These are phyloP conservation scores for Anthoceros angustus DNA, from an alignment of 225 moss, liverwort and hornwort genomes.

Conservation along the genomic window DNA sequence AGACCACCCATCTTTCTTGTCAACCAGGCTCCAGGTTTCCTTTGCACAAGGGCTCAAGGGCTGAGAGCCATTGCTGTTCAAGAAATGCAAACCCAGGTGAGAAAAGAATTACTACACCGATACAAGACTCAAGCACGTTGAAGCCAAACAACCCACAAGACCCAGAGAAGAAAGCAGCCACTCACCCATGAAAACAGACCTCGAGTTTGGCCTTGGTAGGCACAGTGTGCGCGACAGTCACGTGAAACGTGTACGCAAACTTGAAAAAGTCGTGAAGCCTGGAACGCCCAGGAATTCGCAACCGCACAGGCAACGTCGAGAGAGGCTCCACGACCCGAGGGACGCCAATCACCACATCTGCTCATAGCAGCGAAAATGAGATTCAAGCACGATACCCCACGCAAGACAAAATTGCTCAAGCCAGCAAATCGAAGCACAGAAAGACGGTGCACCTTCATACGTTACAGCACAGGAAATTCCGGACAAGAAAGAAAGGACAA, in stretches of 20 bases:
- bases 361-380: not conserved
- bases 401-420: not conserved
- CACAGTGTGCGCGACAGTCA: slow-evolving; percentile 29
- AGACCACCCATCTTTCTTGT: slow-evolving; percentile 61
- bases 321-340: not conserved
- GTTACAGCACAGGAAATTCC: not conserved
- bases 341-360: not conserved
- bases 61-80: slow-evolving; percentile 51
- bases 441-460: not conserved
- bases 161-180: not conserved
- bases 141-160: not conserved
- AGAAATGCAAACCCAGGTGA: not conserved
- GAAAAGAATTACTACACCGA: slow-evolving; percentile 6
- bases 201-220: slow-evolving; percentile 36
- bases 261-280: slow-evolving; percentile 46
- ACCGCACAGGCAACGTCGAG: slow-evolving; percentile 15
- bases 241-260: slow-evolving; percentile 50
- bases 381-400: not conserved
- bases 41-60: slow-evolving; percentile 70
- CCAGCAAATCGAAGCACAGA: not conserved
- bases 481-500: not conserved
- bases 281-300: slow-evolving; percentile 57
- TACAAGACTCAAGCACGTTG: slow-evolving; percentile 4
- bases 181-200: slow-evolving; percentile 80
- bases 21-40: slow-evolving; percentile 65